phyloP scores from a whole-genome alignment of 2,329 filamentous ascomycete genomes.

The Colletotrichum euphorbiae region DNA sequence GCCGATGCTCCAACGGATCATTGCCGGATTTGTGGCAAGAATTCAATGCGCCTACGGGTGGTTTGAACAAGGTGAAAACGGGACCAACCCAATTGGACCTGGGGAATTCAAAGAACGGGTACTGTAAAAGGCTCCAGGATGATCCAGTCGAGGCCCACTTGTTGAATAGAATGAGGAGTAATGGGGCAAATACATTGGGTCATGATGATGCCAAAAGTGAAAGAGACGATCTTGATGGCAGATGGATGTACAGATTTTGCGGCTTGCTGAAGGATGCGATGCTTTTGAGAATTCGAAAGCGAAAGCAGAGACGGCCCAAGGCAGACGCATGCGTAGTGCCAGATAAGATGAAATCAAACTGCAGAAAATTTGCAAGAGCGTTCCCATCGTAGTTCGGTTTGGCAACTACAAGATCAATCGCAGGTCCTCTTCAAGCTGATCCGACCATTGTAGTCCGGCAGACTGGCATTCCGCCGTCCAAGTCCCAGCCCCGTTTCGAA shows the following conservation, averaged over 20 bases:
- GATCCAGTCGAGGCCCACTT: conserved; percentile 9
- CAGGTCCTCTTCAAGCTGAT: too few species aligned
- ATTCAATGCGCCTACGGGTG: background rate
- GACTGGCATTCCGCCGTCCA: background rate
- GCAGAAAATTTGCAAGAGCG: too few species aligned
- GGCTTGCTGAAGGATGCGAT: too few species aligned
- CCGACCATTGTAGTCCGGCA: background rate
- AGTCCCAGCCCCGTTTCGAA: background rate
- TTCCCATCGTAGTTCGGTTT: too few species aligned
- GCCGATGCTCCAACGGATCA: background rate
- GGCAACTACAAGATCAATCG: too few species aligned
- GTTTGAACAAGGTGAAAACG: background rate
- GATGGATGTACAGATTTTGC: background rate
- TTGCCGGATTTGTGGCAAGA: background rate
- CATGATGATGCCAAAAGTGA: background rate
- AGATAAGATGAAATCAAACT: too few species aligned
- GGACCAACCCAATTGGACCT: background rate
- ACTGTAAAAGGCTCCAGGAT: background rate
- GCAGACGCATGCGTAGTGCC: too few species aligned
- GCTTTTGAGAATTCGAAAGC: too few species aligned
- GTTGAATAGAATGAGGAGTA: conserved; percentile 16
- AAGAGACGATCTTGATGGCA: background rate
- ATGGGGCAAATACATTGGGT: conserved; percentile 20
- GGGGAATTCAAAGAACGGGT: background rate
- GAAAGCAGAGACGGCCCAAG: too few species aligned